Conservation (phyloP, 2,329 filamentous ascomycete genomes). For the Talaromyces rugulosus region DNA sequence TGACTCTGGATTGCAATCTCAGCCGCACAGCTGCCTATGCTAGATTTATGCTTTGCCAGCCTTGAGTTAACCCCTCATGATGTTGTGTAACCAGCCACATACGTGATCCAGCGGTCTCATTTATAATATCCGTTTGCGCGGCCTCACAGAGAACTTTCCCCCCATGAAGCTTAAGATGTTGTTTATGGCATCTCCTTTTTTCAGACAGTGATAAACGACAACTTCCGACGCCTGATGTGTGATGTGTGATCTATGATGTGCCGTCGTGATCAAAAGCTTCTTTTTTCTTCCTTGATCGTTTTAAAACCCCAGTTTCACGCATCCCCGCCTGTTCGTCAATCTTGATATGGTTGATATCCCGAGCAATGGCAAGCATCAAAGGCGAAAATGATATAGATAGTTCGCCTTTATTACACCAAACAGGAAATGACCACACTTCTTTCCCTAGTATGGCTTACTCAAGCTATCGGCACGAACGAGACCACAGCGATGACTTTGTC, state of each 20-base stretch:
- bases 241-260: neutral
- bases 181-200: neutral
- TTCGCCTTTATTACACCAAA: slow-evolving; percentile 8
- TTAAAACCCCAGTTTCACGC: neutral
- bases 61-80: no score
- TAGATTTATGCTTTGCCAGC: neutral
- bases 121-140: no score
- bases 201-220: neutral
- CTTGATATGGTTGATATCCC: neutral
- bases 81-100: no score
- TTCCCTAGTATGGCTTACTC: neutral
- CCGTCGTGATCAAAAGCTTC: neutral
- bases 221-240: neutral
- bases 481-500: neutral
- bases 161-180: neutral
- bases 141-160: no score
- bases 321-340: neutral
- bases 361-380: neutral
- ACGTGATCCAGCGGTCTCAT: no score
- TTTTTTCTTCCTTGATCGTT: neutral
- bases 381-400: slow-evolving; percentile 2
- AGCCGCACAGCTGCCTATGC: neutral
- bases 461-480: neutral
- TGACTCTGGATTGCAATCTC: neutral
- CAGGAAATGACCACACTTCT: neutral